phyloP scores from a whole-genome alignment of 106 monocot species.

The Triglochin maritima region DNA sequence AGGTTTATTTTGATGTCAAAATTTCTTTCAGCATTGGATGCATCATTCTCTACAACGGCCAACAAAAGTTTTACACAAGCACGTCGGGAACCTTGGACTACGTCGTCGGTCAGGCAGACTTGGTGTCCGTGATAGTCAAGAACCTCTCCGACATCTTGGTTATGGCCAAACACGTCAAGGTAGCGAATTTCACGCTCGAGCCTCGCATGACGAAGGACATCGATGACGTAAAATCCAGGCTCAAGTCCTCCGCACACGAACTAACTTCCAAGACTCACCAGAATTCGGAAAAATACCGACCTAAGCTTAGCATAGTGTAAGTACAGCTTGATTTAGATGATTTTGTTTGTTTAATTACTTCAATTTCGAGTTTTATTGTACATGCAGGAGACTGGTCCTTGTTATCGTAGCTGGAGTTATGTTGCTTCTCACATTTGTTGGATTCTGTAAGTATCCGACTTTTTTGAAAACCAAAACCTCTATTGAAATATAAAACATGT shows the following conservation, averaged over 20 bases:
- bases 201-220: constrained; percentile 36
- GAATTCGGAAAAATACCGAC: constrained; percentile 41
- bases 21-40: constrained; percentile 41
- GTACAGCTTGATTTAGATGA: not conserved
- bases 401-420: constrained; percentile 53
- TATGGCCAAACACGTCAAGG: constrained; percentile 49
- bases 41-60: constrained; percentile 46
- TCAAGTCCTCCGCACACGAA: constrained; percentile 46
- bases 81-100: constrained; percentile 52
- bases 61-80: constrained; percentile 74
- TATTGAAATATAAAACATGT: not conserved
- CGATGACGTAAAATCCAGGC: constrained; percentile 35
- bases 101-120: constrained; percentile 44
- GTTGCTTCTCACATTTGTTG: constrained; percentile 74
- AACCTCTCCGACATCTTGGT: constrained; percentile 59
- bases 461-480: not conserved
- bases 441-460: constrained; percentile 51
- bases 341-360: not conserved
- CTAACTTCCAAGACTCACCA: constrained; percentile 28
- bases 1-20: too few species aligned
- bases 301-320: constrained; percentile 45
- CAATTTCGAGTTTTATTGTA: not conserved
- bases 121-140: constrained; percentile 48
- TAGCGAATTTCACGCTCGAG: constrained; percentile 41
- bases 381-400: constrained; percentile 12